Evolutionary conservation across 495 filamentous ascomycete species (phyloP).

Genomic region (Annulohypoxylon stygium): DNA sequence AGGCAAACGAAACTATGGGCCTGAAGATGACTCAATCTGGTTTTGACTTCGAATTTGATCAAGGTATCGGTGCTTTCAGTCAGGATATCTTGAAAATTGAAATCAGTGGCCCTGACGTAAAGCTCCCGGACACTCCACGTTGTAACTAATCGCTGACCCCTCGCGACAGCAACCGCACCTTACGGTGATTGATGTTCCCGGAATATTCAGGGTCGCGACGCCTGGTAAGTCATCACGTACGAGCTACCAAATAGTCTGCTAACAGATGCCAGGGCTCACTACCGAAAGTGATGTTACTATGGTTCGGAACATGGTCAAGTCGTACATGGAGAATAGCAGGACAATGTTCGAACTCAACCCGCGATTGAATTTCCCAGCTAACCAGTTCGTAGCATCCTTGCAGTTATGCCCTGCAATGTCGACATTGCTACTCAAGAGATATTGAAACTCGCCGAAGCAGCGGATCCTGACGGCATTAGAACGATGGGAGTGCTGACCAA

Average conservation of each 20-base stretch:
- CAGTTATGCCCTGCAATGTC: slow-evolving; percentile 65
- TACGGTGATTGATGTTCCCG: slow-evolving; percentile 73
- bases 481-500: slow-evolving; percentile 69
- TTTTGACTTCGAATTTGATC: no score
- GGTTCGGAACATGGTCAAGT: slow-evolving; percentile 56
- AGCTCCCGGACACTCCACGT: neutral
- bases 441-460: slow-evolving; percentile 59
- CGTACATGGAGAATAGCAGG: slow-evolving; percentile 63
- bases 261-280: slow-evolving; percentile 52
- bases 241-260: neutral
- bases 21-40: neutral
- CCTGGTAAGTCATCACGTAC: slow-evolving; percentile 8
- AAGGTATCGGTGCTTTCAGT: slow-evolving; percentile 55
- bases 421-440: slow-evolving; percentile 70
- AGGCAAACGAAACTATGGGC: slow-evolving; percentile 27
- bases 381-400: slow-evolving; percentile 44
- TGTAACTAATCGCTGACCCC: neutral
- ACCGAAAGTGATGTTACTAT: slow-evolving; percentile 46
- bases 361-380: neutral
- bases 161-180: slow-evolving; percentile 62
- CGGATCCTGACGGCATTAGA: slow-evolving; percentile 59
- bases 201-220: slow-evolving; percentile 50
- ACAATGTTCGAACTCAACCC: slow-evolving; percentile 47
- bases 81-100: slow-evolving; percentile 69
- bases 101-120: slow-evolving; percentile 61